phyloP scores from a whole-genome alignment of 331 rosid genomes.

The Cydonia oblonga region DNA sequence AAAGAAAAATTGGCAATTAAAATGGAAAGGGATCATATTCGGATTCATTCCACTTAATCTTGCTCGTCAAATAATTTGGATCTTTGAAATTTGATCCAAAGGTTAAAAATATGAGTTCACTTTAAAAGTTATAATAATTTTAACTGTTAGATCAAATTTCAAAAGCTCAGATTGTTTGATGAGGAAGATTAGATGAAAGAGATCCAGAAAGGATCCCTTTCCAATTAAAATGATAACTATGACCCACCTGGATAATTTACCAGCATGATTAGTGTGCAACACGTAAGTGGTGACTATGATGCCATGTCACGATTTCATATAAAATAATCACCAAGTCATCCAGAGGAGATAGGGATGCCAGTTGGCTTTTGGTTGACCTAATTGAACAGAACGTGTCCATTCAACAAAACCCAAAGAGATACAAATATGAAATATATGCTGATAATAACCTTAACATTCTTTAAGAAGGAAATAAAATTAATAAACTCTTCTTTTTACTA shows the following conservation, averaged over 20 bases:
- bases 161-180: too few species aligned
- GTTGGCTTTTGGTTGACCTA: slow-evolving; percentile 14
- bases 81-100: too few species aligned
- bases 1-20: too few species aligned
- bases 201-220: too few species aligned
- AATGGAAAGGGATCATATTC: too few species aligned
- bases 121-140: too few species aligned
- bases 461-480: neutral
- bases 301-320: slow-evolving; percentile 17
- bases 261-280: slow-evolving; percentile 10
- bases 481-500: neutral
- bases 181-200: too few species aligned
- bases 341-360: neutral
- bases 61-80: too few species aligned
- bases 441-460: neutral
- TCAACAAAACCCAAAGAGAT: neutral
- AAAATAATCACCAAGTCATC: slow-evolving; percentile 12
- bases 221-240: neutral
- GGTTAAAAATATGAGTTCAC: too few species aligned
- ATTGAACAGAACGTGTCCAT: neutral
- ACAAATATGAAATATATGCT: neutral
- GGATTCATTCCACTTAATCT: too few species aligned
- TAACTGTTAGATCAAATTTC: too few species aligned
- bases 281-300: slow-evolving; percentile 22
- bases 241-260: slow-evolving; percentile 9